Conservation (phyloP, 2,329 filamentous ascomycete genomes). For the Colletotrichum coccodes region DNA sequence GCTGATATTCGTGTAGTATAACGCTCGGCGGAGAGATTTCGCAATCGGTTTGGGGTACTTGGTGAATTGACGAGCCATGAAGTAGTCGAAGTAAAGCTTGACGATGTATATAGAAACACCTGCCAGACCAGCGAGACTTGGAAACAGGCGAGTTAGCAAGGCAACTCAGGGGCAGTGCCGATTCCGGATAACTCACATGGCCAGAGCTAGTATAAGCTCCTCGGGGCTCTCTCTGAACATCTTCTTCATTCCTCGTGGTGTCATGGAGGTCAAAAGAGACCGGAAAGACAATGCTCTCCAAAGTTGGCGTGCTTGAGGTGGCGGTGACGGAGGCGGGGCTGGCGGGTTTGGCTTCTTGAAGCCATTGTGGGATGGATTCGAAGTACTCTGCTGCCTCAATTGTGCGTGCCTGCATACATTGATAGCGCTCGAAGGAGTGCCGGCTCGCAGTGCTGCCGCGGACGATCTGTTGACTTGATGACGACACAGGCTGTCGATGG, state of each 20-base stretch:
- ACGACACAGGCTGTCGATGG: slow-evolving; percentile 10
- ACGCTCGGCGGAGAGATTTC: slow-evolving; percentile 81
- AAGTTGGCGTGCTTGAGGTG: slow-evolving; percentile 39
- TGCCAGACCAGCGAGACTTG: slow-evolving; percentile 47
- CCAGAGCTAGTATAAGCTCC: slow-evolving; percentile 53
- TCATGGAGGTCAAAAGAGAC: slow-evolving; percentile 48
- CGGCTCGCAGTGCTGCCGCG: not conserved
- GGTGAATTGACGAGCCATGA: slow-evolving; percentile 65
- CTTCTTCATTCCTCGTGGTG: slow-evolving; percentile 47
- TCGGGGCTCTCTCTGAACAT: slow-evolving; percentile 55
- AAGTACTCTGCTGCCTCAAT: slow-evolving; percentile 17
- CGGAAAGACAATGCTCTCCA: slow-evolving; percentile 46
- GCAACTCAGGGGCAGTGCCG: not conserved
- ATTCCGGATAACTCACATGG: slow-evolving; percentile 45
- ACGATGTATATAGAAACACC: slow-evolving; percentile 49
- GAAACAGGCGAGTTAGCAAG: slow-evolving; percentile 35
- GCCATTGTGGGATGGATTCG: not conserved
- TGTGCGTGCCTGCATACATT: not conserved
- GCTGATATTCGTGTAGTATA: slow-evolving; percentile 86
- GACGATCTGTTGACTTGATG: slow-evolving; percentile 4
- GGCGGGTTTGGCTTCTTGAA: slow-evolving; percentile 36
- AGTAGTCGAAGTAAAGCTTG: slow-evolving; percentile 63
- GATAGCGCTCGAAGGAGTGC: not conserved
- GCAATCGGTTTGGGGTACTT: slow-evolving; percentile 76
- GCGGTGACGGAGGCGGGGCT: slow-evolving; percentile 38